phyloP scores from a whole-genome alignment of 202 grass and related monocot genomes.

The Zoysia matrella region DNA sequence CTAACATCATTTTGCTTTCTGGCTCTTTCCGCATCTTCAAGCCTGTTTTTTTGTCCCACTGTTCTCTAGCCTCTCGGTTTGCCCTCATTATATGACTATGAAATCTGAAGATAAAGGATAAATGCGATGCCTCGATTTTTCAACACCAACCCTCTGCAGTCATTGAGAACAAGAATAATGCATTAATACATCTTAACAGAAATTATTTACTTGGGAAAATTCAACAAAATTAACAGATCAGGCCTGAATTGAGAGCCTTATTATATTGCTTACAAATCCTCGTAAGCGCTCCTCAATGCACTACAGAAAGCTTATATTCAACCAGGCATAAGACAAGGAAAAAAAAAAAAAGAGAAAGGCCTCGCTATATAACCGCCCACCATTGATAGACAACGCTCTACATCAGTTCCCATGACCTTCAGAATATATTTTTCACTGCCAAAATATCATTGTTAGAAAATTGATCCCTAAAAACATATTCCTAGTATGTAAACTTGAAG shows the following conservation, averaged over 20 bases:
- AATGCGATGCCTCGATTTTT: constrained; percentile 86
- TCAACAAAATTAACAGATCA: constrained; percentile 28
- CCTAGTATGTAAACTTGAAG: constrained; percentile 39
- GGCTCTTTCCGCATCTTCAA: constrained; percentile 73
- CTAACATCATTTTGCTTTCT: constrained; percentile 87
- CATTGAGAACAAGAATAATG: constrained; percentile 28
- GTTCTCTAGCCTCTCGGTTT: constrained; percentile 92
- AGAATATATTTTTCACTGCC: constrained; percentile 94
- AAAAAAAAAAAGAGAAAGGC: constrained; percentile 4
- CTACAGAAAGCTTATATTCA: constrained; percentile 54
- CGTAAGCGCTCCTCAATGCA: constrained; percentile 88
- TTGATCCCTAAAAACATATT: not conserved
- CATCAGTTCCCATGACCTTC: constrained; percentile 77
- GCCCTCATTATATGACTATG: constrained; percentile 80
- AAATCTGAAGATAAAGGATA: constrained; percentile 86
- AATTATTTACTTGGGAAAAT: constrained; percentile 2
- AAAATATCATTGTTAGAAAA: constrained; percentile 45
- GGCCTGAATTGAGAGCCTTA: constrained; percentile 94
- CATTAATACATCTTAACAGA: constrained; percentile 26
- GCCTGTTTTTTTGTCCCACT: constrained; percentile 83
- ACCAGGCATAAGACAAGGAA: constrained; percentile 40
- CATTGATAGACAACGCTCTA: constrained; percentile 90
- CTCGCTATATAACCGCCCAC: constrained; percentile 56
- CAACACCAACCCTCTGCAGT: constrained; percentile 78
- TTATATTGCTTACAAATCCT: constrained; percentile 77